phyloP scores from a whole-genome alignment of 1,284 basidiomycete genomes.

The Ganoderma lucidum region DNA sequence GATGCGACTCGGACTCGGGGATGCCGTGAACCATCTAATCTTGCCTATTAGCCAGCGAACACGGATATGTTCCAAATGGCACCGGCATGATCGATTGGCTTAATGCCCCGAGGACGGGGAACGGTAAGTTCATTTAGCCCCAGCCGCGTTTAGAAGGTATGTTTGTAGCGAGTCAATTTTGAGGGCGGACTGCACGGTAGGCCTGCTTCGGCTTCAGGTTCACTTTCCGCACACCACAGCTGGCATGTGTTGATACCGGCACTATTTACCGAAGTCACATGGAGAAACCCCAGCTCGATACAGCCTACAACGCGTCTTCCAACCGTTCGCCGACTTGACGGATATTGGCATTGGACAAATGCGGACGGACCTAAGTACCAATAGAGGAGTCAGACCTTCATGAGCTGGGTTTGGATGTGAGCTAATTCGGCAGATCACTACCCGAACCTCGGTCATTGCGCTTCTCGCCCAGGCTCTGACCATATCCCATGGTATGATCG shows the following conservation, averaged over 20 bases:
- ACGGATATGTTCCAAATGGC: neutral
- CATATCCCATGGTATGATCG: neutral
- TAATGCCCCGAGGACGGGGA: neutral
- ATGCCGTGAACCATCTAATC: neutral
- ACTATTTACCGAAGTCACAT: neutral
- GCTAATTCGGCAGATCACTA: neutral
- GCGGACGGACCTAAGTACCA: neutral
- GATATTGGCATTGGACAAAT: neutral
- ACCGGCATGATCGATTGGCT: neutral
- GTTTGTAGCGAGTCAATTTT: constrained; percentile 2
- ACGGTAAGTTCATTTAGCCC: neutral
- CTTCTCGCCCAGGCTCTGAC: neutral
- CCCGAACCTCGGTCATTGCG: neutral
- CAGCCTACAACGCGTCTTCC: neutral
- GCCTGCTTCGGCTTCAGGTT: neutral
- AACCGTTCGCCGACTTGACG: neutral
- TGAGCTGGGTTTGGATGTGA: neutral
- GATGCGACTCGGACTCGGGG: neutral
- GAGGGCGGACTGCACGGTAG: neutral
- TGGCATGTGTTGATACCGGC: neutral
- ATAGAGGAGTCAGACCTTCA: neutral
- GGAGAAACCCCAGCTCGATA: constrained; percentile 1
- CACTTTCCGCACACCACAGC: neutral
- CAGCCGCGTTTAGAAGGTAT: constrained; percentile 6
- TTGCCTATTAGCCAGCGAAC: neutral